Conservation (phyloP, 139 green algal genomes). For the Nannochloris sp. region DNA sequence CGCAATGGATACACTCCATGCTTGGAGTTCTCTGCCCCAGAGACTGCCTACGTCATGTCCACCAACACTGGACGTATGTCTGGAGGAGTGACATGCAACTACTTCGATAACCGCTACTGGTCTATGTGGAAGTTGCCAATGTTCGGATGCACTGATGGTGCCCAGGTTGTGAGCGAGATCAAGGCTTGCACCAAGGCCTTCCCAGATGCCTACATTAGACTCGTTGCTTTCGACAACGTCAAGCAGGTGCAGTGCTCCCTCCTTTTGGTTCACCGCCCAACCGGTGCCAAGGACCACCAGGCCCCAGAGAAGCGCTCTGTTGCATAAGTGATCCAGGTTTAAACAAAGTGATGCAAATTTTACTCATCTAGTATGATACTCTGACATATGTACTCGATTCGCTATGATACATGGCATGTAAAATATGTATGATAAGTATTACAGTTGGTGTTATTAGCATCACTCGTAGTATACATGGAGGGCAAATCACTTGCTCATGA, state of each 20-base stretch:
- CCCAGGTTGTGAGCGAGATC: conserved; percentile 88
- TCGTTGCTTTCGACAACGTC: conserved; percentile 67
- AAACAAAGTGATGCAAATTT: no score
- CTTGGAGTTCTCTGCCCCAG: conserved; percentile 86
- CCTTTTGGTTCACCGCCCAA: conserved; percentile 20
- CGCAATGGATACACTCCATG: conserved; percentile 76
- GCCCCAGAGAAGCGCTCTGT: conserved; percentile 14
- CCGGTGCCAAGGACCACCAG: conserved; percentile 6
- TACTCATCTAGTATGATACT: no score
- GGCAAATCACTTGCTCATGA: neutral
- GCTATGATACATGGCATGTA: no score
- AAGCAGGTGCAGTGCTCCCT: conserved; percentile 58
- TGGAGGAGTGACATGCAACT: conserved; percentile 37
- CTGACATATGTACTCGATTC: no score
- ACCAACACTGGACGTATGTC: conserved; percentile 54
- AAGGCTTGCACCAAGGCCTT: conserved; percentile 67
- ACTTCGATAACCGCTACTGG: conserved; percentile 91
- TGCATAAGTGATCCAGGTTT: no score
- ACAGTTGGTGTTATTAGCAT: no score
- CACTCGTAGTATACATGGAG: no score
- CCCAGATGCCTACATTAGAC: conserved; percentile 87
- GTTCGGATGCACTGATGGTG: conserved; percentile 95
- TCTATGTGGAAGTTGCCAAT: conserved; percentile 99
- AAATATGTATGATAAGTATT: no score
- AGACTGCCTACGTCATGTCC: conserved; percentile 60